These are phyloP conservation scores for Onygenales sp. DNA, from an alignment of 2,329 filamentous ascomycete genomes.

Conservation along the genomic window DNA sequence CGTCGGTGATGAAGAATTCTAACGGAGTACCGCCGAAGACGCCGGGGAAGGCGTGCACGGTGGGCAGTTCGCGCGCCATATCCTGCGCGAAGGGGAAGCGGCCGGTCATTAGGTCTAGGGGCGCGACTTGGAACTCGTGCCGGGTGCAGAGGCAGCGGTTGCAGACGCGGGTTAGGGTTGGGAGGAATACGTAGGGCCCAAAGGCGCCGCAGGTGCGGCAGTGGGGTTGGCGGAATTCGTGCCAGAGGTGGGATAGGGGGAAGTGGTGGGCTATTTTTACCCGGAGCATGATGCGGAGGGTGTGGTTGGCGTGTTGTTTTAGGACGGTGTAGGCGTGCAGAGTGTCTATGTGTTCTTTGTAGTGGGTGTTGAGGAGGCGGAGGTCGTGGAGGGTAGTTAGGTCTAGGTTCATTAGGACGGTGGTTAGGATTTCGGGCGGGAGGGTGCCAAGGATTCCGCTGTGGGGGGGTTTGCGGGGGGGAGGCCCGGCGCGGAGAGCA, in stretches of 20 bases:
- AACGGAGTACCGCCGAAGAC: not conserved
- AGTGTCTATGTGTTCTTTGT: not conserved
- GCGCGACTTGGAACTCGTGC: not conserved
- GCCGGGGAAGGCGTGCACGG: not conserved
- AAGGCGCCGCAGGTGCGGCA: not conserved
- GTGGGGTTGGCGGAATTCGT: not conserved
- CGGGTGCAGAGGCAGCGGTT: not conserved
- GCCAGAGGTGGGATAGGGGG: not conserved
- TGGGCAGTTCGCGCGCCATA: not conserved
- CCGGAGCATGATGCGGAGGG: not conserved
- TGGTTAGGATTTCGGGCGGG: not conserved
- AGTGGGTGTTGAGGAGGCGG: not conserved
- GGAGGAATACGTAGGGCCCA: not conserved
- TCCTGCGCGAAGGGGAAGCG: not conserved
- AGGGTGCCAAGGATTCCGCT: not conserved
- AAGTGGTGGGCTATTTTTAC: not conserved
- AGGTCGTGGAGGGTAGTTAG: not conserved
- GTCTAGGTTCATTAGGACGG: not conserved
- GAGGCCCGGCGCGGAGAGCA: no score
- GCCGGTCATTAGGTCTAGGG: not conserved
- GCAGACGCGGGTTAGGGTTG: not conserved
- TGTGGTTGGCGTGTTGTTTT: not conserved
- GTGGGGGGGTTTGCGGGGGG: not conserved
- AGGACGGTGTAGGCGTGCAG: not conserved
- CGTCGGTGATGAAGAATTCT: not conserved